Evolutionary conservation across 352 stramenopile species (phyloP), one percentile per base, ranked within the genome.

Genomic region (Phytophthora palmivora): DNA sequence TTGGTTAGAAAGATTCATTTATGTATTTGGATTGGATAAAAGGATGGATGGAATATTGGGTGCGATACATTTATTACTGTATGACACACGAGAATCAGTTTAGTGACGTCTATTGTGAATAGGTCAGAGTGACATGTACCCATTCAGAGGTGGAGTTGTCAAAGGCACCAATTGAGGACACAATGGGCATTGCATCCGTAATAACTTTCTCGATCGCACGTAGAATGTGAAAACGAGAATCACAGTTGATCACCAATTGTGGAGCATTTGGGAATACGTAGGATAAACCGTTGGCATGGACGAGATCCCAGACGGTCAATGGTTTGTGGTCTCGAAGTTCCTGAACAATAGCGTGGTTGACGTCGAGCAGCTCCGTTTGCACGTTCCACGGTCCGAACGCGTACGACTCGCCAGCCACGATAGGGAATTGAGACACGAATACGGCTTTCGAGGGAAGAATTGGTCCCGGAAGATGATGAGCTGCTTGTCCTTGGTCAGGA

Each of bases 401-500:
- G 58, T 88, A 84, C 18, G 55, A 70, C 33, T 91, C 53, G 0
- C 66, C 76, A 0, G 71, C 18, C 15, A 45, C n/a, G 12, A 88
- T 60, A 3, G 43, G 22, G 12, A 68, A 63, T 3, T 58, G 48
- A n/a, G 57, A 22, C 8, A 30, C 18, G 6, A 67, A 18, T 79
- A 63, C 14, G 63, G 42, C 33, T 70, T 39, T 3, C 52, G 63
- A 14, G 76, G 77, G 50, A 93, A 95, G 38, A 93, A 88, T 6
- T 64, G 74, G 58, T 93, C 82, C 49, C 86, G 86, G 67, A 95
- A 95, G 54, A 95, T 81, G 45, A 95, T 75, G 43, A 93, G 80
- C 58, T 76, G 50, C 32, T 79, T 76, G 55, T 87, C 70, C 16
- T 70, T 64, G 16, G 82, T 93, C 34, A 95, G 61, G 57, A 88